Base-by-base conservation (phyloP, 345 rosid species). In the Iberis pinnata region DNA sequence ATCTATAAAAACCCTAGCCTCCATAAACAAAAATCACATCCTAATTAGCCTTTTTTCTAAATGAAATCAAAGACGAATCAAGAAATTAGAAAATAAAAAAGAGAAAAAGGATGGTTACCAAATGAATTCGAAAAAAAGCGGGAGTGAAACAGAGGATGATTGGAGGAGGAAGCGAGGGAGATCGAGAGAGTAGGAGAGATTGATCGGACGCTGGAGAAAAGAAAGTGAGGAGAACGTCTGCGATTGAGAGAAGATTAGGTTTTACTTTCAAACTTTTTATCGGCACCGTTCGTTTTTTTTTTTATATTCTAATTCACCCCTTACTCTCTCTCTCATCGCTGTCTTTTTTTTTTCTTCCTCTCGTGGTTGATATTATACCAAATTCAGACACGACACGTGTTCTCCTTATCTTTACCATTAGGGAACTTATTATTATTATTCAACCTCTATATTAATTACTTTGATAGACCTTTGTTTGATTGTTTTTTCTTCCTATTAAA, bases 131-230 rank as follows among this genome's bases (percentile, higher is more conserved):
- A 62, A 76, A 79, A 51, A 74, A 43, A 75, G 95, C 84, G 92
- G 83, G 88, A 78, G 84, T 24, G 76, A 59, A 10, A 35, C 6
- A 33, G 70, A 43, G 42, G 44, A 13, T 67, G 74, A 59, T 72
- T 75, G 75, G 87, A 60, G 56, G 68, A 53, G 62, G 72, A 73
- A 54, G 58, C 55, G 48, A 73, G 71, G 49, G 46, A 35, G 64
- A 57, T 49, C 53, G 38, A 32, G 46, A 33, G 58, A 43, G 44
- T 5, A 29, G 8, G 49, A 68, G 69, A 63, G 67, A 74, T 65
- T 66, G 54, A 89, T 89, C 96, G 86, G 86, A 89, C 97, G 97
- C 88, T 89, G 77, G 85, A 89, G 83, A 89, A 77, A 75, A 51
- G 19, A 71, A 69, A 75, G 72, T 19, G 27, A 69, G 70, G 82